These are phyloP conservation scores for Venturia oleaginea DNA, from an alignment of 2,329 filamentous ascomycete genomes.

Conservation along the genomic window DNA sequence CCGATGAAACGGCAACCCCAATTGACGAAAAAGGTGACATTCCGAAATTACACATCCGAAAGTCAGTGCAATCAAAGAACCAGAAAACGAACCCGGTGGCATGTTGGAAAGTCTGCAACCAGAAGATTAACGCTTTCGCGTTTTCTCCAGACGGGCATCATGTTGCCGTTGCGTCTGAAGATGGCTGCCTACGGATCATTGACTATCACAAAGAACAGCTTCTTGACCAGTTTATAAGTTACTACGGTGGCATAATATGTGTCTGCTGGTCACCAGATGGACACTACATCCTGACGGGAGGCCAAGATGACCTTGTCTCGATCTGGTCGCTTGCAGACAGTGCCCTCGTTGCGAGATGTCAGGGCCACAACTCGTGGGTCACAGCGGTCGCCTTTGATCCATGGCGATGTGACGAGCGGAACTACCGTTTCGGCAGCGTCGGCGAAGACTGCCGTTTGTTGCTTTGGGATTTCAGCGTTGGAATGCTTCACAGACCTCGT, in stretches of 20 bases:
- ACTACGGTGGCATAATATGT: slow-evolving; percentile 87
- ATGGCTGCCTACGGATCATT: slow-evolving; percentile 80
- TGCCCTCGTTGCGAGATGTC: slow-evolving; percentile 79
- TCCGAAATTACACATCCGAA: slow-evolving; percentile 58
- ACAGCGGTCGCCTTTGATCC: slow-evolving; percentile 89
- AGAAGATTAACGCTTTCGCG: slow-evolving; percentile 80
- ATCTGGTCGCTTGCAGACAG: slow-evolving; percentile 88
- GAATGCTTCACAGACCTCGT: slow-evolving; percentile 89
- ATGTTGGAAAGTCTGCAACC: slow-evolving; percentile 85
- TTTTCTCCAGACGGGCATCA: slow-evolving; percentile 87
- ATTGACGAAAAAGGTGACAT: slow-evolving; percentile 10
- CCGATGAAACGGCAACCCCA: slow-evolving; percentile 40
- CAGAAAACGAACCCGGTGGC: slow-evolving; percentile 90
- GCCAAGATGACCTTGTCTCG: slow-evolving; percentile 90
- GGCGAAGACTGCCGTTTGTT: slow-evolving; percentile 86
- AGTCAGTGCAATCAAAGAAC: slow-evolving; percentile 88
- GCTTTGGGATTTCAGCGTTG: slow-evolving; percentile 95
- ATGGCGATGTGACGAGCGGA: slow-evolving; percentile 92
- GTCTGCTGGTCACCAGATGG: slow-evolving; percentile 97
- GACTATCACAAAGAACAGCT: slow-evolving; percentile 90
- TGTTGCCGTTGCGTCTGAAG: slow-evolving; percentile 83
- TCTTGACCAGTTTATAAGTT: slow-evolving; percentile 78
- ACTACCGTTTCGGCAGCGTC: slow-evolving; percentile 92
- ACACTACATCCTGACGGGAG: slow-evolving; percentile 89
- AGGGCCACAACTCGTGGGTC: slow-evolving; percentile 94